A percentile compares a stretch with the other conserved stretches of the same genome.
phyloP scores from a whole-genome alignment of 139 green algal genomes.

The Volvox africanus region DNA sequence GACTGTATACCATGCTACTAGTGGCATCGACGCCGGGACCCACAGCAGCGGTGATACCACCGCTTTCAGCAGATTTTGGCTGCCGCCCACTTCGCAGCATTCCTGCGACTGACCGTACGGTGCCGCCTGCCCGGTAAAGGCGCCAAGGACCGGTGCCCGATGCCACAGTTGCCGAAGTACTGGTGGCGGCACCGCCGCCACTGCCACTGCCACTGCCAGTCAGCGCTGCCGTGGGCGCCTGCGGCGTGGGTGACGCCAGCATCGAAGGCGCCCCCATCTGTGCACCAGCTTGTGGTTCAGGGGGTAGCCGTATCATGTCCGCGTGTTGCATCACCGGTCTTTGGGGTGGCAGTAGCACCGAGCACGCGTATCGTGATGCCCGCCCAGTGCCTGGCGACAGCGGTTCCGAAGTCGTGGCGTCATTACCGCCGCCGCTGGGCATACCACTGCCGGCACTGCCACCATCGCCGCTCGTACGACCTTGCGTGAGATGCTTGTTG shows the following conservation, averaged over 20 bases:
- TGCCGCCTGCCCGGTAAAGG: neutral
- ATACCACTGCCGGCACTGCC: neutral
- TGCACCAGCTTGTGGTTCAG: neutral
- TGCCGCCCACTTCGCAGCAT: constrained; percentile 10
- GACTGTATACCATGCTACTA: neutral
- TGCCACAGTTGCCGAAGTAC: neutral
- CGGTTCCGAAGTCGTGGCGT: neutral
- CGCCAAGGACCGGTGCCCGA: neutral
- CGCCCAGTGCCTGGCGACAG: neutral
- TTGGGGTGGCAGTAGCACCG: neutral
- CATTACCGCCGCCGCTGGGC: neutral
- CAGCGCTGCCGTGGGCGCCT: neutral
- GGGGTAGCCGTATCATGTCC: neutral
- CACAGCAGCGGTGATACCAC: neutral
- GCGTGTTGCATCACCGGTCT: neutral
- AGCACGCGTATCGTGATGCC: neutral
- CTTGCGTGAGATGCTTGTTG: neutral
- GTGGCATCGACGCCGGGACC: neutral
- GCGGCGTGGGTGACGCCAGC: neutral
- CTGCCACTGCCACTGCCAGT: neutral
- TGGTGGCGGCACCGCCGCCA: neutral
- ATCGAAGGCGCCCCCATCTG: neutral
- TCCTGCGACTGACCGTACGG: neutral
- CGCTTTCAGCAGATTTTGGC: neutral
- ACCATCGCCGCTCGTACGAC: neutral